Conservation (phyloP, 2,329 filamentous ascomycete genomes). For the Aspergillus carbonarius region DNA sequence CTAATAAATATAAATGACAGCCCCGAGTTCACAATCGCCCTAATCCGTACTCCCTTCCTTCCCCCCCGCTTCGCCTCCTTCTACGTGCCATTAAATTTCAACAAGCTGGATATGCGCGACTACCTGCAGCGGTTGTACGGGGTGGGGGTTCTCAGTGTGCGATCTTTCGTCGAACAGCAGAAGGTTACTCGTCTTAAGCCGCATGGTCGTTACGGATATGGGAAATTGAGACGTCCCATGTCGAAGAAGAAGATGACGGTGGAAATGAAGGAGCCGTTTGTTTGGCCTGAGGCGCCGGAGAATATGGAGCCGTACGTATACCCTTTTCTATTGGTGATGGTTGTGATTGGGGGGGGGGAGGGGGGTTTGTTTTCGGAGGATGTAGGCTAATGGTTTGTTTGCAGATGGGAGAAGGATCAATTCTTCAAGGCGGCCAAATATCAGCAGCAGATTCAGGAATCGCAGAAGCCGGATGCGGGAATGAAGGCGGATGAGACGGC, state of each 20-base stretch:
- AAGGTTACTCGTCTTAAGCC: slow-evolving; percentile 52
- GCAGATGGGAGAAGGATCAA: slow-evolving; percentile 63
- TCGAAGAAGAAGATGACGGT: slow-evolving; percentile 91
- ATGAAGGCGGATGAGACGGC: slow-evolving; percentile 38
- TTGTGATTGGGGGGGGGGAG: slow-evolving; percentile 5
- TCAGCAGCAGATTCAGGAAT: slow-evolving; percentile 42
- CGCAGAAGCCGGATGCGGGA: slow-evolving; percentile 35
- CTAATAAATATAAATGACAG: slow-evolving; percentile 46
- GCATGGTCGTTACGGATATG: slow-evolving; percentile 43
- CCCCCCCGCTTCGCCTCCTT: slow-evolving; percentile 84
- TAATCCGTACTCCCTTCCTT: slow-evolving; percentile 70
- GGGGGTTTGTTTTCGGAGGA: background rate
- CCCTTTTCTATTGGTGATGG: slow-evolving; percentile 5
- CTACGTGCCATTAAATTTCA: slow-evolving; percentile 85
- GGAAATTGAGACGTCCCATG: slow-evolving; percentile 67
- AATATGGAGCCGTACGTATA: slow-evolving; percentile 57
- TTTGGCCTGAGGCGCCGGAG: slow-evolving; percentile 72
- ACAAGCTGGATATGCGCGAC: slow-evolving; percentile 94
- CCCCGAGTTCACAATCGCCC: slow-evolving; percentile 75
- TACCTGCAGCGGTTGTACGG: slow-evolving; percentile 87
- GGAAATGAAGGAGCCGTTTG: slow-evolving; percentile 82
- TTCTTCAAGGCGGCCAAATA: slow-evolving; percentile 55
- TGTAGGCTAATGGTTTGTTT: background rate
- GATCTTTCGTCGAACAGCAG: slow-evolving; percentile 75
- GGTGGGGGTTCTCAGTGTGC: slow-evolving; percentile 69